Conservation (phyloP, 768 basidiomycete species). For the Russula sp. region DNA sequence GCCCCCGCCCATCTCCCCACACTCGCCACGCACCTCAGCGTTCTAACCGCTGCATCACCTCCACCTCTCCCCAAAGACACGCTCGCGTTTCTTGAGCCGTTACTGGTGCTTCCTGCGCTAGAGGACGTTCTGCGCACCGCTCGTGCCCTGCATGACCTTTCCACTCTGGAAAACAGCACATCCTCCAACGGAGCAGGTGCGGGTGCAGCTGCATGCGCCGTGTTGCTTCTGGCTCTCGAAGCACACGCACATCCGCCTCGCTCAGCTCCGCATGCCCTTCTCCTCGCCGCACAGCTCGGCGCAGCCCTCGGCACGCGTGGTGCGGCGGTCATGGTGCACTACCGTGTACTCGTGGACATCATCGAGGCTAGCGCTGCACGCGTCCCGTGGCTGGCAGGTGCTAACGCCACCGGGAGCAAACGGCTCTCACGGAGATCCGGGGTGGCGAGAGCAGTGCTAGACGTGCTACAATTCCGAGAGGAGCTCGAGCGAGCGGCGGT, state of each 20-base stretch:
- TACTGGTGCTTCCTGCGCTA: constrained; percentile 26
- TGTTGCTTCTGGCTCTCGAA: constrained; percentile 67
- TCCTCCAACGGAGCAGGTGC: constrained; percentile 26
- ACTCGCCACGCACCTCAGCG: constrained; percentile 32
- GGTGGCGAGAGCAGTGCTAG: constrained; percentile 62
- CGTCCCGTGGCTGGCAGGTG: constrained; percentile 62
- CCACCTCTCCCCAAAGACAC: constrained; percentile 25
- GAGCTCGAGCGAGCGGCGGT: constrained; percentile 48
- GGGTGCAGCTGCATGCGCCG: constrained; percentile 46
- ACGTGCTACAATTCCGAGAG: constrained; percentile 63
- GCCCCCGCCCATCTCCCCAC: constrained; percentile 24
- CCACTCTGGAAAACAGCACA: constrained; percentile 29
- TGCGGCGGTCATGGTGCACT: constrained; percentile 57
- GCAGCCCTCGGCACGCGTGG: constrained; percentile 51
- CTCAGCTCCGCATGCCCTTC: constrained; percentile 5
- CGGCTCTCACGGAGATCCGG: constrained; percentile 50
- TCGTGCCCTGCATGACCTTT: constrained; percentile 39
- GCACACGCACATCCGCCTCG: constrained; percentile 43
- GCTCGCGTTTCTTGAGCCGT: constrained; percentile 1
- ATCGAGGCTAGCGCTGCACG: constrained; percentile 53
- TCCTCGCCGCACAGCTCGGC: constrained; percentile 36
- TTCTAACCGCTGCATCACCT: constrained; percentile 37
- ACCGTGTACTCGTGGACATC: constrained; percentile 57
- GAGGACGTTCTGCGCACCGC: constrained; percentile 39
- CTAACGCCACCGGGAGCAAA: constrained; percentile 39